Evolutionary conservation across 2,329 filamentous ascomycete genomes (phyloP), one percentile per base, ranked within the genome.

Genomic region (Epichloe baconii): DNA sequence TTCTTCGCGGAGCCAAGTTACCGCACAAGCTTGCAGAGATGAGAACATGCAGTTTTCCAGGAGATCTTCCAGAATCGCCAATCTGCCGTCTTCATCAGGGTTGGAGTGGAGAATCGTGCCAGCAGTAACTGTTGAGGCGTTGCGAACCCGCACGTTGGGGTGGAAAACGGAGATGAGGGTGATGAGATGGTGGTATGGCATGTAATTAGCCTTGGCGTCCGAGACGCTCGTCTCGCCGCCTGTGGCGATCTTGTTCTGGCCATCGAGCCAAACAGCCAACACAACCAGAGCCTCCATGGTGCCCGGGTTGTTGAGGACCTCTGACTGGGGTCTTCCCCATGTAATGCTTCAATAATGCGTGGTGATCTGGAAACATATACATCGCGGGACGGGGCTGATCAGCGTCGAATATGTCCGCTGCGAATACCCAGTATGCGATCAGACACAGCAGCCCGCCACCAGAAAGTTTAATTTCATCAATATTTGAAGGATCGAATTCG

Each of bases 31-130:
- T 61, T 82, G 82, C 38, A 85, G 69, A 0, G 75, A 71, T 2
- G 79, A 72, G 57, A 80, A 83, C 57, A 78, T 74, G 68, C 80
- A 83, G 61, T 83, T 80, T 63, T 83, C 79, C 12, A 85, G 66
- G 12, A 83, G 71, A 59, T 85, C 81, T 49, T 80, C 76, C 8
- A 85, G 71, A 55, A 85, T 84, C 31, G 73, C 71, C 15, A 85
- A 66, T 5, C 80, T 72, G 59, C 77, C 73, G 3, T 75, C 71
- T 53, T 80, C 77, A 26, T 79, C 73, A 0, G 80, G 79, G 54
- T 83, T 74, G 2, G 76, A 69, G 58, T 83, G 80, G 37, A 81
- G 68, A 14, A 80, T 66, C 2, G 64, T 61, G 7, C 78, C 78
- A 3, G 78, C 77, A 12, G 80, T 69, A 3, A 67, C 64, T 2